These are phyloP conservation scores for Daldinia caldariorum DNA, from an alignment of 495 filamentous ascomycete genomes.

Conservation along the genomic window DNA sequence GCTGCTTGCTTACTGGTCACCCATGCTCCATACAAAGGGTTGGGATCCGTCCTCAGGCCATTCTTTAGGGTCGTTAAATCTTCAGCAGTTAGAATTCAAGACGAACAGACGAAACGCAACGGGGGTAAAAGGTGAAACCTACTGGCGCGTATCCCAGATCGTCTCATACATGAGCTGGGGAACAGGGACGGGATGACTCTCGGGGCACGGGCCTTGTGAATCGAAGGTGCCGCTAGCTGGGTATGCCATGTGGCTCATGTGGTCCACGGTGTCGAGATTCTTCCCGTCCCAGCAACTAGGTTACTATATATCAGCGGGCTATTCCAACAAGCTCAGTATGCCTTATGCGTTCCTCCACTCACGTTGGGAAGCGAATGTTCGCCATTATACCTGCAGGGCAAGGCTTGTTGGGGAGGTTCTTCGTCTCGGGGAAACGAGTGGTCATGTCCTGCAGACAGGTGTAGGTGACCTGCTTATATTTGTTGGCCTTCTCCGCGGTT, in stretches of 20 bases:
- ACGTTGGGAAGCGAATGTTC: constrained; percentile 52
- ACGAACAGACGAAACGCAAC: not conserved
- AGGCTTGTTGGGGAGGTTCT: constrained; percentile 39
- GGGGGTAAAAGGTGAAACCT: not conserved
- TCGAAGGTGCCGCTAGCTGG: constrained; percentile 48
- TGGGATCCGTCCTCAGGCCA: constrained; percentile 56
- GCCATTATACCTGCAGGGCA: constrained; percentile 53
- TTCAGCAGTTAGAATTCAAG: not conserved
- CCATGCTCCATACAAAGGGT: constrained; percentile 56
- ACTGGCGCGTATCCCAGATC: constrained; percentile 43
- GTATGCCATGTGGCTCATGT: constrained; percentile 50
- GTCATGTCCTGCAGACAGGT: constrained; percentile 43
- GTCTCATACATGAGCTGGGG: constrained; percentile 50
- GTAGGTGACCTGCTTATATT: constrained; percentile 46
- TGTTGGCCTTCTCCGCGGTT: constrained; percentile 38
- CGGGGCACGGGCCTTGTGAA: constrained; percentile 45
- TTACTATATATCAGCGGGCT: constrained; percentile 15
- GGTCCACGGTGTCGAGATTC: constrained; percentile 48
- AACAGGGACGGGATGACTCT: constrained; percentile 45
- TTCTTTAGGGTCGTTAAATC: constrained; percentile 48
- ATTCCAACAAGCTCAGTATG: not conserved
- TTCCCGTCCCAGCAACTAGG: constrained; percentile 50
- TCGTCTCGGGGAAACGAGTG: constrained; percentile 44
- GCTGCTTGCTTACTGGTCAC: constrained; percentile 42
- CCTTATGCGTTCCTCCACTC: constrained; percentile 7